Evolutionary conservation across 1,284 basidiomycete species (phyloP).

Genomic region (Vanrija humicola): DNA sequence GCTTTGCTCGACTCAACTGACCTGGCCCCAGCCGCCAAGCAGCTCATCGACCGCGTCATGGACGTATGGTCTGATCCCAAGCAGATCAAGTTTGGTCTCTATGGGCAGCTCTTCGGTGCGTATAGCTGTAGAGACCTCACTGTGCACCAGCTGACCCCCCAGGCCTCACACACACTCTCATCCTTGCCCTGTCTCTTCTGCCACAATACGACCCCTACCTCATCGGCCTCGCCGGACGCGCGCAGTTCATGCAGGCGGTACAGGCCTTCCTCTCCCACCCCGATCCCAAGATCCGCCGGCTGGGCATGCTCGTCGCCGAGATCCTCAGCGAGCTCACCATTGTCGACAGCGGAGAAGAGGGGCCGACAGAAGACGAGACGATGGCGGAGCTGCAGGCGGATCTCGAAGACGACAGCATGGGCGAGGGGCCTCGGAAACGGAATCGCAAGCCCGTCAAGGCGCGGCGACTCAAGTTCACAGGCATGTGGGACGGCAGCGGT

Average conservation of each 20-base stretch:
- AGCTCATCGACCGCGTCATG: slow-evolving; percentile 37
- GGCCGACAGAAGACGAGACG: slow-evolving; percentile 21
- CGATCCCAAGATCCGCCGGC: slow-evolving; percentile 71
- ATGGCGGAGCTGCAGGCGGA: slow-evolving; percentile 41
- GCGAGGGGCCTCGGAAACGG: slow-evolving; percentile 24
- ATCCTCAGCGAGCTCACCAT: slow-evolving; percentile 48
- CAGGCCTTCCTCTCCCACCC: slow-evolving; percentile 73
- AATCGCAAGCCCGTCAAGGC: slow-evolving; percentile 1
- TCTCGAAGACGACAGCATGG: slow-evolving; percentile 25
- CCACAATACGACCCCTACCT: slow-evolving; percentile 52
- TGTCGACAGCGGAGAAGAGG: slow-evolving; percentile 5
- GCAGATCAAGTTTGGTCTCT: slow-evolving; percentile 45
- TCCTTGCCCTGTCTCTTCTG: slow-evolving; percentile 62
- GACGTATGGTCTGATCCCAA: slow-evolving; percentile 47
- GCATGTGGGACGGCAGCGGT: slow-evolving; percentile 72
- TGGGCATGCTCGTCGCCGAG: slow-evolving; percentile 92
- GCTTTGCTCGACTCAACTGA: slow-evolving; percentile 1
- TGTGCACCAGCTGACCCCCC: slow-evolving; percentile 1
- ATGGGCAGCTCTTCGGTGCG: slow-evolving; percentile 42
- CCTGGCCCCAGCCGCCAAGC: slow-evolving; percentile 5
- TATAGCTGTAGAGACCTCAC: neutral
- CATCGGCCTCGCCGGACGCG: slow-evolving; percentile 51
- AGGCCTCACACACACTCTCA: slow-evolving; percentile 68
- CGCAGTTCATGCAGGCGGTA: slow-evolving; percentile 67
- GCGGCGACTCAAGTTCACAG: slow-evolving; percentile 54